These are phyloP conservation scores for Podospora pseudocomata DNA, from an alignment of 495 filamentous ascomycete genomes.

Conservation along the genomic window DNA sequence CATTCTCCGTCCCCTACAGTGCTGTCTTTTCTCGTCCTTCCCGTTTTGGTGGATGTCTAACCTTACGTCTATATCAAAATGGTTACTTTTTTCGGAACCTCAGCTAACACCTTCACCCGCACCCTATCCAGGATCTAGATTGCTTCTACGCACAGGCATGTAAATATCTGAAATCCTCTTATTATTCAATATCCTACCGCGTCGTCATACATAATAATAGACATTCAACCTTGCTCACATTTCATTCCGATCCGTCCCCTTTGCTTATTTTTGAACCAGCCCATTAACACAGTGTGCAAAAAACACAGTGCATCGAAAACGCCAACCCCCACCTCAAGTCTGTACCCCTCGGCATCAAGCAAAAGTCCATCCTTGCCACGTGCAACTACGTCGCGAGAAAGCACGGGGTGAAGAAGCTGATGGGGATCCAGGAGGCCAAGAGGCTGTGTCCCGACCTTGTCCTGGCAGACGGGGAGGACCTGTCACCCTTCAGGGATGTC, in stretches of 20 bases:
- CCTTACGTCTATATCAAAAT: background rate
- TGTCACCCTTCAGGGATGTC: slow-evolving; percentile 78
- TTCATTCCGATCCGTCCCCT: no score
- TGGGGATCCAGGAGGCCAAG: slow-evolving; percentile 76
- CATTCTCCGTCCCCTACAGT: slow-evolving; percentile 7
- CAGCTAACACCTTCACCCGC: background rate
- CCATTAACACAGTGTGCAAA: no score
- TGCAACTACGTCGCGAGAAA: slow-evolving; percentile 88
- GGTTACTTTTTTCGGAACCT: background rate
- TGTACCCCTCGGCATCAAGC: slow-evolving; percentile 60
- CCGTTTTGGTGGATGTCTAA: background rate
- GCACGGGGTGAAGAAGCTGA: slow-evolving; percentile 76
- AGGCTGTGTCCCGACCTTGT: slow-evolving; percentile 78
- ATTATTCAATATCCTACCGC: background rate
- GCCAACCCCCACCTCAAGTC: slow-evolving; percentile 69
- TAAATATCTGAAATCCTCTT: background rate
- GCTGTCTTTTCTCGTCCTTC: background rate
- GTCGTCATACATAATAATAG: background rate
- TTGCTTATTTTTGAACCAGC: slow-evolving; percentile 10
- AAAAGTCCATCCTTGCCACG: slow-evolving; percentile 88
- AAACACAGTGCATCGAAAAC: slow-evolving; percentile 58
- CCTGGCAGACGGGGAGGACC: slow-evolving; percentile 80
- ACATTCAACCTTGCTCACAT: background rate
- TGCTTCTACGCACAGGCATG: slow-evolving; percentile 87
- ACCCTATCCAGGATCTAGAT: slow-evolving; percentile 66